Evolutionary conservation across 2,329 filamentous ascomycete genomes (phyloP), one percentile per base, ranked within the genome.

Genomic region (Fusarium acutatum): DNA sequence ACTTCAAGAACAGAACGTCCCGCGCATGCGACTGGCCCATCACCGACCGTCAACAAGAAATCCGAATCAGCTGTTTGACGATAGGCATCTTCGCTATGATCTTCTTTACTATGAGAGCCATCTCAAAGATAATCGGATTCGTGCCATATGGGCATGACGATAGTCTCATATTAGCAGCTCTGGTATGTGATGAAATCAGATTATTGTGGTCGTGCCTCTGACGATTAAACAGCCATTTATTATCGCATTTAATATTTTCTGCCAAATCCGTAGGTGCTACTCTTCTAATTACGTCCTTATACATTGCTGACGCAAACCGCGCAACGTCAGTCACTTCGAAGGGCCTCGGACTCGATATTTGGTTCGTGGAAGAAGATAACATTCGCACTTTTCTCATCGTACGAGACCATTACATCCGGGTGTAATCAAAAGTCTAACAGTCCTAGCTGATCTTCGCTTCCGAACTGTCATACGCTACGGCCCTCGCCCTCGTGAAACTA

Each of bases 61-160:
- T 56, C 1, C 32, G 24, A 8, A 18, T 49, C 7, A 41, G n/a
- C 7, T 41, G 44, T 3, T 10, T 28, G 1, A 41, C 47, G 3
- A 26, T 64, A 7, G 22, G 32, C 2, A 6, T n/a, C 1, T 3
- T 54, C 0, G 65, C 67, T 1, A 5, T n/a, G 1, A 4, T 38
- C 0, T 69, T 69, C 6, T 59, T 69, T 8, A 14, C 26, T 1
- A 44, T 69, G 58, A 57, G 65, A 43, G 4, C 38, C 0, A 5
- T 38, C 6, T 70, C 65, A 1, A 70, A 69, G 7, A 35, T 52
- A 0, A 41, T 59, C 0, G 64, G 52, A 0, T 64, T 53, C 0
- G 30, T 69, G 3, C 50, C 59, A 8, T 70, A 44, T 4, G 67
- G 67, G 2, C 22, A 37, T 6, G 67, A 69, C 15, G 67, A 70